Base-by-base conservation (phyloP, 352 stramenopile genomes). In the Pythium rishiriense region DNA sequence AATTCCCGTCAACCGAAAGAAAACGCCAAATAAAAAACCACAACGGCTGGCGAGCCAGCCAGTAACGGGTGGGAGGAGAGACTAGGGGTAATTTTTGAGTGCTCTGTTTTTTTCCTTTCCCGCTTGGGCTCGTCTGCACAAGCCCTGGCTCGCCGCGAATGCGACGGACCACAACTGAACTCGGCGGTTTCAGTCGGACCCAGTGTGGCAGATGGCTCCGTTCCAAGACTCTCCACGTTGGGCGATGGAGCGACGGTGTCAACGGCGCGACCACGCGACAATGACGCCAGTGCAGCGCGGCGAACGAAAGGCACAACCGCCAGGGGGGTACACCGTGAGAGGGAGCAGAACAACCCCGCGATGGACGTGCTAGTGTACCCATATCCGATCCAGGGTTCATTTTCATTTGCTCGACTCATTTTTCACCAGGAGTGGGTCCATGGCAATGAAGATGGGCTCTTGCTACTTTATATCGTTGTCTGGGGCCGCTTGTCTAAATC, bases 221-320 rank as follows among this genome's bases (percentile, higher is more conserved):
- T 21, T 53, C 17, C 31, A 35, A 10, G 31, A 35, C 5, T n/a
- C 12, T 17, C 14, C 11, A 43, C 37, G 37, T 39, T 28, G n/a
- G 25, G 54, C 55, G 26, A 54, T 46, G 55, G 22, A 39, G 53
- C 55, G 28, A 46, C 42, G 21, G 12, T 19, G 50, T 42, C 33
- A 48, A 59, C 19, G 21, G 28, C 37, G 47, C 58, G 25, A 65
- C 39, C 25, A 49, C 58, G 37, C 58, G 26, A 65, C 58, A 65
- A 35, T 65, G 37, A 58, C 39, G 47, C 33, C 46, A 58, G 21
- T 10, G 35, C 33, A 24, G 33, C 50, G 42, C 42, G n/a, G 42
- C 42, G n/a, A 43, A 43, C 42, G n/a, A 43, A 43, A 43, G n/a
- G 37, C 37, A 43, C n/a, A 43, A 43, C 37, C 37, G 37, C 37